These are phyloP conservation scores for Solanum corneliomulleri DNA, from an alignment of 257 asterid species.

Conservation along the genomic window DNA sequence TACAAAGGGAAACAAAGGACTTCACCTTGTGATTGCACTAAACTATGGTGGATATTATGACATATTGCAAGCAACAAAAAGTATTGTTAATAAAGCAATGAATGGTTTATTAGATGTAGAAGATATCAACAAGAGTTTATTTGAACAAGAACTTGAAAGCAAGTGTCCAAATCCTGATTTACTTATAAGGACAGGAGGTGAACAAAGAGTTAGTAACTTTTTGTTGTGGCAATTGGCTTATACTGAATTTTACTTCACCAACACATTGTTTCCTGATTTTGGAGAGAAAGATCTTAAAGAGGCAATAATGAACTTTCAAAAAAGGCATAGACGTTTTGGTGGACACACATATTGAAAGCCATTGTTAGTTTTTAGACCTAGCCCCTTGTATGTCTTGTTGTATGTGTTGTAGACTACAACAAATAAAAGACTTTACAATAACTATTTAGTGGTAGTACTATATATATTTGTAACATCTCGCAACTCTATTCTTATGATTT, in stretches of 20 bases:
- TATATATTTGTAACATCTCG: too few species aligned
- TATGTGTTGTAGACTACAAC: not conserved
- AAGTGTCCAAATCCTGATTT: not conserved
- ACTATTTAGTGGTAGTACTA: too few species aligned
- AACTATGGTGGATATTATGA: constrained; percentile 1
- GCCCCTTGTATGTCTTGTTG: not conserved
- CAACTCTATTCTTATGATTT: too few species aligned
- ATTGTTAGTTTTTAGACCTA: too few species aligned
- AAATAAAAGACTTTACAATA: too few species aligned
- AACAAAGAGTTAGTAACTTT: not conserved
- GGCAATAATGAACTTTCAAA: constrained; percentile 1
- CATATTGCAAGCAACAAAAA: not conserved
- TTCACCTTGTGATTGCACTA: not conserved
- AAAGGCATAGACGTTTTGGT: not conserved
- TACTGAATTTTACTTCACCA: not conserved
- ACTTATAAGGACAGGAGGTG: not conserved
- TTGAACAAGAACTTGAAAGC: not conserved
- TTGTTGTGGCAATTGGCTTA: constrained; percentile 10
- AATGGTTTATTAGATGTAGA: not conserved
- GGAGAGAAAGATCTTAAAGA: constrained; percentile 1
- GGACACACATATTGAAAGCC: not conserved
- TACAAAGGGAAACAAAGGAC: not conserved
- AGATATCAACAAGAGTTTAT: not conserved
- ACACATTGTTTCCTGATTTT: not conserved
- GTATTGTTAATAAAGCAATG: not conserved